A percentile compares a stretch with the other conserved stretches of the same genome.
Conservation (phyloP, 1,139 yeast genomes). For the Hemisphaericaspora xylofermentans region DNA sequence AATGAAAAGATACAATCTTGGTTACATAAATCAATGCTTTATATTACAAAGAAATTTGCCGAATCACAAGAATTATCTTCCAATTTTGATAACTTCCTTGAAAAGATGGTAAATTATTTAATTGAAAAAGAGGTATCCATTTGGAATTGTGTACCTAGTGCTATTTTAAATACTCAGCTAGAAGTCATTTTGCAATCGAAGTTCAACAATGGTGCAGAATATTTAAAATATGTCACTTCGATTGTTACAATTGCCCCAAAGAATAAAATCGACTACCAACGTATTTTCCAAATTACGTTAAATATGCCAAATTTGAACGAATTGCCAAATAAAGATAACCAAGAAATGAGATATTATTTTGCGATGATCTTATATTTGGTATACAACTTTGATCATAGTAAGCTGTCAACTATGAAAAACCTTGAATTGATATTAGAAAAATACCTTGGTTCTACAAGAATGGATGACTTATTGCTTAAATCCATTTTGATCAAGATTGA, state of each 20-base stretch:
- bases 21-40: conserved; percentile 53
- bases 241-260: conserved; percentile 35
- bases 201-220: conserved; percentile 44
- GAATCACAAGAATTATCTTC: conserved; percentile 39
- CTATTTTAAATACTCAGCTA: conserved; percentile 61
- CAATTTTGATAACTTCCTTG: conserved; percentile 31
- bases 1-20: conserved; percentile 23
- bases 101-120: conserved; percentile 18
- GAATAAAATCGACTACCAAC: conserved; percentile 45
- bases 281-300: conserved; percentile 62
- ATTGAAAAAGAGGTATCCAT: conserved; percentile 20
- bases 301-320: conserved; percentile 45
- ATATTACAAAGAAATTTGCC: conserved; percentile 63
- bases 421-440: conserved; percentile 10
- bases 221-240: conserved; percentile 42
- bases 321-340: conserved; percentile 21
- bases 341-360: conserved; percentile 37
- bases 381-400: conserved; percentile 45
- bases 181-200: conserved; percentile 55
- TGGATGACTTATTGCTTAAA: conserved; percentile 64
- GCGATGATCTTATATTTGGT: conserved; percentile 45
- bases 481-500: conserved; percentile 58
- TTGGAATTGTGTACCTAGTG: conserved; percentile 46
- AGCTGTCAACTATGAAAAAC: conserved; percentile 40
- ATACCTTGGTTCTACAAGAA: conserved; percentile 61